Base-by-base conservation (phyloP, 164 flowering plant species). In the Annona cherimola region DNA sequence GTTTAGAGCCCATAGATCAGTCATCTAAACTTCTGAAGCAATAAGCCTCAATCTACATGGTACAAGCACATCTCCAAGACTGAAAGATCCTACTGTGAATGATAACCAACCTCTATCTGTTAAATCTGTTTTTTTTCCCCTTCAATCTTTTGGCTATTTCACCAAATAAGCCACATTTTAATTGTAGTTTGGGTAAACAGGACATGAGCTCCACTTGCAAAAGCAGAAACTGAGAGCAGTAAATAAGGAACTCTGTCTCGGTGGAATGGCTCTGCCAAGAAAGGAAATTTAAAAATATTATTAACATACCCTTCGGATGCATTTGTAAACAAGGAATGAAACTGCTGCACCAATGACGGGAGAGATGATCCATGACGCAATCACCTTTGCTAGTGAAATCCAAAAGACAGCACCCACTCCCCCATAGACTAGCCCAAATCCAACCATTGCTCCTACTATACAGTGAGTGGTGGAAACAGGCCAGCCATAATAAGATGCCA, bases 401-500 rank as follows among this genome's bases (percentile, higher is more conserved):
- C 98, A 96, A 74, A 96, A 96, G 66, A 96, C 97, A n/a, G 98
- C 97, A 59, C 93, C 94, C 44, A 88, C 71, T 67, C 99, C 98
- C 0, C 98, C 98, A 71, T 91, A 93, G 12, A 78, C 89, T 5
- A 93, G 94, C 8, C 97, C 99, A 80, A 96, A 96, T 66, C 99
- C 98, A 63, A 96, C 98, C 99, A 96, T 96, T 16, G 98, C 87
- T 80, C 98, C 99, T 45, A 96, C 93, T 68, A 96, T 96, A 71
- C 98, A 96, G 77, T 96, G 99, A n/a, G 99, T 96, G 19, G 99
- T 96, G 26, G 99, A 96, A 70, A 96, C 99, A 42, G 99, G 98
- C 99, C 87, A 93, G 43, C 99, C 99, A 70, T 80, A 95, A 70
- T 82, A 95, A 3, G 99, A 95, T 67, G 98, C 97, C 66, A 93